Evolutionary conservation across 495 filamentous ascomycete species (phyloP).

Genomic region (Penicillium goetzii): DNA sequence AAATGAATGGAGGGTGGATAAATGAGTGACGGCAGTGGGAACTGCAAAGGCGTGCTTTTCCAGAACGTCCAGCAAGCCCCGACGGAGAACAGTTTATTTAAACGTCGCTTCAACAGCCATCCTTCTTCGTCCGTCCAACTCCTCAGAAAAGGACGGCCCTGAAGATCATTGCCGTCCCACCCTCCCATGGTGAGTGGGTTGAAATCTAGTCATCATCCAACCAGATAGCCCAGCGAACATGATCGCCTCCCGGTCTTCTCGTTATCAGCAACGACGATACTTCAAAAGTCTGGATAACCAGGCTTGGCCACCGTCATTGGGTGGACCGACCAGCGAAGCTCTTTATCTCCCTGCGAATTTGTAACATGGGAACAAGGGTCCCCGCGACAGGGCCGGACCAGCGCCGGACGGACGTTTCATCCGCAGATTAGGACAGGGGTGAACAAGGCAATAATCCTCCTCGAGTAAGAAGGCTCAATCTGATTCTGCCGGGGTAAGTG

Average conservation of each 20-base stretch:
- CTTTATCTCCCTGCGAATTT: constrained; percentile 1
- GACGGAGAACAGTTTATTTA: constrained; percentile 6
- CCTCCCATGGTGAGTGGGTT: constrained; percentile 7
- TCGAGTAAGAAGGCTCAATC: not conserved
- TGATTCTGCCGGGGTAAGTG: not conserved
- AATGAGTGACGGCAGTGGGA: constrained; percentile 22
- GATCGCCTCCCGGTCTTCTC: constrained; percentile 9
- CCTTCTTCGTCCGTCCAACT: not conserved
- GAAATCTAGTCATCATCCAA: constrained; percentile 12
- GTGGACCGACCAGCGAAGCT: constrained; percentile 5
- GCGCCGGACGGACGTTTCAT: constrained; percentile 3
- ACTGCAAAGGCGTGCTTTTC: constrained; percentile 5
- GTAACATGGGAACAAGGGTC: not conserved
- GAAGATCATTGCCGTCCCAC: constrained; percentile 26
- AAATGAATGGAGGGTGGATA: constrained; percentile 10
- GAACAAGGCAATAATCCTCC: constrained; percentile 1
- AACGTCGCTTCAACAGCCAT: not conserved
- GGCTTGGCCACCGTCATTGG: constrained; percentile 18
- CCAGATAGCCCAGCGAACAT: constrained; percentile 1
- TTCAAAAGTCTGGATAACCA: constrained; percentile 12
- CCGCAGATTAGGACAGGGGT: constrained; percentile 4
- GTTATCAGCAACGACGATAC: not conserved
- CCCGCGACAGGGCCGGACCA: not conserved
- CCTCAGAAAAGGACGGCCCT: constrained; percentile 10
- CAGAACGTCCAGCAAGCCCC: not conserved